These are phyloP conservation scores for Penicillium parvum DNA, from an alignment of 495 filamentous ascomycete species.

Conservation along the genomic window DNA sequence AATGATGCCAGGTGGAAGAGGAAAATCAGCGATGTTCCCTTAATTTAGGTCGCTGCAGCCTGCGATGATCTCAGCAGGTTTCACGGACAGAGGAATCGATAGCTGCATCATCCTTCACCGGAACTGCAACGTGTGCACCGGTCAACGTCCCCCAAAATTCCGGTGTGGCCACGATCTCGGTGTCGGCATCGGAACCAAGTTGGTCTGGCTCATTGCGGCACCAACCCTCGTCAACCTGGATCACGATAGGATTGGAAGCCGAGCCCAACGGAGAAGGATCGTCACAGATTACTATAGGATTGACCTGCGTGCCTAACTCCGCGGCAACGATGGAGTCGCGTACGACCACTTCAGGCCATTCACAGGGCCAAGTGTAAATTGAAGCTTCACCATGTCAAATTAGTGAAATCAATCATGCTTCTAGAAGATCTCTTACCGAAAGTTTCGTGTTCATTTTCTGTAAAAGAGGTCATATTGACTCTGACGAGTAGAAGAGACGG, in stretches of 20 bases:
- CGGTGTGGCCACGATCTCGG: slow-evolving; percentile 1
- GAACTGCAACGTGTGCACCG: no score
- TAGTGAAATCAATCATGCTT: background rate
- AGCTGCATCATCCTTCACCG: no score
- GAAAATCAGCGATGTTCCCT: no score
- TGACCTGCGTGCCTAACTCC: background rate
- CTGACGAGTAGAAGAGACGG: slow-evolving; percentile 1
- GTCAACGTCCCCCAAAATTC: slow-evolving; percentile 4
- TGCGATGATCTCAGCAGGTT: no score
- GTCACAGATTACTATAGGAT: slow-evolving; percentile 3
- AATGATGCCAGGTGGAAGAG: no score
- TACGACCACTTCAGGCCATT: slow-evolving; percentile 2
- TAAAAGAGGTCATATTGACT: background rate
- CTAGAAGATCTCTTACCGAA: background rate
- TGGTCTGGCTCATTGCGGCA: background rate
- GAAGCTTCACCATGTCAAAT: background rate
- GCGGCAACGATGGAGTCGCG: background rate
- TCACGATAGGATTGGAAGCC: slow-evolving; percentile 1
- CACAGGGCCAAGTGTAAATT: background rate
- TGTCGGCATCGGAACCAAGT: background rate
- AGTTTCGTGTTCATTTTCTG: background rate
- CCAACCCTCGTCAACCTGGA: slow-evolving; percentile 1
- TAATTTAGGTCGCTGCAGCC: no score
- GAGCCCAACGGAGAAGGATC: background rate
- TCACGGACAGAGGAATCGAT: no score